Percentiles rank a stretch among this genome's conserved stretches.
phyloP scores from a whole-genome alignment of 1,284 basidiomycete genomes.

The Fomitiporia mediterranea region DNA sequence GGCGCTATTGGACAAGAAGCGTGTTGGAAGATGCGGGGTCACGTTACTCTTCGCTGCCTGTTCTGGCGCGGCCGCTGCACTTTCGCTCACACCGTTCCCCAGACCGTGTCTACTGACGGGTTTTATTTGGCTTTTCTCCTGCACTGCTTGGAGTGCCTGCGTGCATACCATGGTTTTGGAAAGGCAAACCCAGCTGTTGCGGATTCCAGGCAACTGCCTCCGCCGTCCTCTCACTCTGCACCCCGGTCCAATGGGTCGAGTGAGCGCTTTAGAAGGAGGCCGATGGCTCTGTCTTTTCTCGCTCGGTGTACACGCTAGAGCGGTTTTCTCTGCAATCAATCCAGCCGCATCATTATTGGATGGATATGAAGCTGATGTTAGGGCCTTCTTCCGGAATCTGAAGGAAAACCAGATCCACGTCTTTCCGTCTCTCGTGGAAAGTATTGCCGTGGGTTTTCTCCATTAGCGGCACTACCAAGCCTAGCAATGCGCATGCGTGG shows the following conservation, averaged over 20 bases:
- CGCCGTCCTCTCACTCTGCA: not conserved
- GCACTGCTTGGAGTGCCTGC: slow-evolving; percentile 4
- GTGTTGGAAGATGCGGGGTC: slow-evolving; percentile 12
- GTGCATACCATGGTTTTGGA: not conserved
- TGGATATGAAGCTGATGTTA: not conserved
- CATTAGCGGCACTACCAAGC: slow-evolving; percentile 8
- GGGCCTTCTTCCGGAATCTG: slow-evolving; percentile 1
- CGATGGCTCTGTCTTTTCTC: not conserved
- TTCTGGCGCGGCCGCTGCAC: not conserved
- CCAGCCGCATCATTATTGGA: not conserved
- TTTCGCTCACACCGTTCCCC: not conserved
- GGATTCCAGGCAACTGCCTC: not conserved
- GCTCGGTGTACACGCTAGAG: not conserved
- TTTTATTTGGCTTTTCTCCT: not conserved
- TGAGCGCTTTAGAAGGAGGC: not conserved
- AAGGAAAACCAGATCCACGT: slow-evolving; percentile 13
- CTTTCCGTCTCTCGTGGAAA: slow-evolving; percentile 12
- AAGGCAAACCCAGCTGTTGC: not conserved
- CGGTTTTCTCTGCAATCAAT: not conserved
- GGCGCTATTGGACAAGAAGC: slow-evolving; percentile 10
- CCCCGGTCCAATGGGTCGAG: not conserved
- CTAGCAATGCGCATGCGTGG: slow-evolving; percentile 6
- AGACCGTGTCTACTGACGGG: not conserved
- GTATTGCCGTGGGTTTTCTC: slow-evolving; percentile 10
- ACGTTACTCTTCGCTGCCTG: not conserved